Conservation (phyloP, 805 yeast species). For the Candida tallmaniae region DNA sequence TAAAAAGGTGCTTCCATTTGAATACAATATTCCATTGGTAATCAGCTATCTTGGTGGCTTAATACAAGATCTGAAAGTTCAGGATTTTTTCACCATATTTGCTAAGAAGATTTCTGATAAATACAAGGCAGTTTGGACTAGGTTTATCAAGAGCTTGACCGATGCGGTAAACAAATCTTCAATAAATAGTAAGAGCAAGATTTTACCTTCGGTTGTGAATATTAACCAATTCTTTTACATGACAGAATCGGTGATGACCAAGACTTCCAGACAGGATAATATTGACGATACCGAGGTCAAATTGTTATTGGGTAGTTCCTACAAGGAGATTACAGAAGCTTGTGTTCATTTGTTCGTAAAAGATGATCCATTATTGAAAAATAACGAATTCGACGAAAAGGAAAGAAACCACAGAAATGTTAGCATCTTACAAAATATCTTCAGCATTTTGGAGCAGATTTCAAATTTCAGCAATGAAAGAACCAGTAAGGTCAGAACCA, state of each 20-base stretch:
- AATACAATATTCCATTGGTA: slow-evolving; percentile 29
- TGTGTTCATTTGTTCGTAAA: slow-evolving; percentile 30
- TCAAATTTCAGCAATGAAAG: slow-evolving; percentile 20
- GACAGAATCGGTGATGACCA: slow-evolving; percentile 31
- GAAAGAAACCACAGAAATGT: slow-evolving; percentile 39
- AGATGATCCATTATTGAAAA: slow-evolving; percentile 42
- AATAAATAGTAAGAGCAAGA: slow-evolving; percentile 33
- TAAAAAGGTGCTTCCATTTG: slow-evolving; percentile 34
- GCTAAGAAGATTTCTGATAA: slow-evolving; percentile 50
- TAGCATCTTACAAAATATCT: slow-evolving; percentile 36
- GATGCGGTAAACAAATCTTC: slow-evolving; percentile 31
- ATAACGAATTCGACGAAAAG: slow-evolving; percentile 39
- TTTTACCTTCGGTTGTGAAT: slow-evolving; percentile 30
- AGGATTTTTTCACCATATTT: slow-evolving; percentile 54
- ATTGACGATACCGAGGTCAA: slow-evolving; percentile 17
- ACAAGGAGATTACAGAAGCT: slow-evolving; percentile 28
- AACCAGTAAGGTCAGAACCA: slow-evolving; percentile 18
- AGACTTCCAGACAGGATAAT: slow-evolving; percentile 15
- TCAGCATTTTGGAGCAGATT: slow-evolving; percentile 28
- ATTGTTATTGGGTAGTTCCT: slow-evolving; percentile 24
- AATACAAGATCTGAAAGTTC: slow-evolving; percentile 44
- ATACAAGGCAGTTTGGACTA: slow-evolving; percentile 53
- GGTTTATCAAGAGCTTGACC: slow-evolving; percentile 53
- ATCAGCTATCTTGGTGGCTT: slow-evolving; percentile 25
- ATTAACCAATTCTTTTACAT: slow-evolving; percentile 27